Base-by-base conservation (phyloP, 139 green algal species). In the Astrephomene gubernaculifera region DNA sequence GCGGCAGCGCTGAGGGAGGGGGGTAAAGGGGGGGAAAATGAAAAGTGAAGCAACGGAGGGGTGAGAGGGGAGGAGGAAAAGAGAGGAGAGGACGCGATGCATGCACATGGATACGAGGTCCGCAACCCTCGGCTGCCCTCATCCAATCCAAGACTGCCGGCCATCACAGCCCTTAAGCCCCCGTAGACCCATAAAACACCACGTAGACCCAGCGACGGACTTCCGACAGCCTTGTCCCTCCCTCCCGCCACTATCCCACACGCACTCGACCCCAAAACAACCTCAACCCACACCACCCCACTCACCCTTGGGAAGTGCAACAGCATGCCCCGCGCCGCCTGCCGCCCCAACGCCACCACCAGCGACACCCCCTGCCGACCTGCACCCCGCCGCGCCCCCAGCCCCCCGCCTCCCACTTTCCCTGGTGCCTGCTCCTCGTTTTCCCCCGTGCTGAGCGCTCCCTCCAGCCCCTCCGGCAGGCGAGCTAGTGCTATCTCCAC, bases 251-350 rank as follows among this genome's bases (percentile, higher is more conserved):
- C 8, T 4, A 29, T 19, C 61, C 25, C 61, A 29, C 61, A 8
- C 24, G 10, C 21, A 19, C 57, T 65, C 21, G 17, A 19, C 12
- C 57, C 57, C n/a, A 25, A 17, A 57, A 25, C 49, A 12, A 57
- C 17, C 12, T 57, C 49, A 17, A 17, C 49, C 49, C 49, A 57
- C 49, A 6, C 14, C 6, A 22, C 63, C 63, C 25, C 8, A 63
- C 31, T 36, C 49, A 81, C 73, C 73, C 31, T 60, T 9, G 75
- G 75, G 22, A 82, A 57, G 9, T 71, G 75, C 54, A 41, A 27
- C 36, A 82, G 64, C 75, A 82, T 82, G 38, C n/a, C n/a, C 12
- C 10, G 29, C 25, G 75, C 75, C 1, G 27, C 75, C 38, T 60
- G 36, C 27, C 43, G 43, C 31, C 4, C 27, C 75, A 82, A 25